Evolutionary conservation across 1,139 yeast genomes (phyloP).

Genomic region (Candida neerlandica): DNA sequence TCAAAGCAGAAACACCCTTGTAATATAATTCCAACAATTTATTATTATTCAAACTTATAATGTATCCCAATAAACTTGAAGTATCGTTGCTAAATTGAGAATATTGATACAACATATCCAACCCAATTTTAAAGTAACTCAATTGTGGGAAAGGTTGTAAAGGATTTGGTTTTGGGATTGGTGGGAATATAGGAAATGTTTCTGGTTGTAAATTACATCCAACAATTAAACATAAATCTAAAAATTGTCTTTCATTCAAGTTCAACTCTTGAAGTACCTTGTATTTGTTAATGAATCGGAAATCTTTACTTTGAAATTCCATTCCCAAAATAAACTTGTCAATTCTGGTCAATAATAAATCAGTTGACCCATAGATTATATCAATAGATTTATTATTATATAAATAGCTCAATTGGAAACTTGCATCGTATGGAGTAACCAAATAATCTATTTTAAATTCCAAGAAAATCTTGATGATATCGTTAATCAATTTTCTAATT

Average conservation of each 20-base stretch:
- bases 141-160: slow-evolving; percentile 46
- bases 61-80: slow-evolving; percentile 35
- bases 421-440: slow-evolving; percentile 82
- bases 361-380: slow-evolving; percentile 84
- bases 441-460: slow-evolving; percentile 63
- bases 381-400: slow-evolving; percentile 60
- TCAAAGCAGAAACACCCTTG: slow-evolving; percentile 44
- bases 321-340: slow-evolving; percentile 75
- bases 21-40: slow-evolving; percentile 38
- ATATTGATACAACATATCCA: slow-evolving; percentile 46
- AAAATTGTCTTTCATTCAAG: slow-evolving; percentile 64
- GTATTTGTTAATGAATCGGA: slow-evolving; percentile 64
- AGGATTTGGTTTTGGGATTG: slow-evolving; percentile 48
- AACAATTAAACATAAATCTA: slow-evolving; percentile 73
- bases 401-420: slow-evolving; percentile 79
- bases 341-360: slow-evolving; percentile 62
- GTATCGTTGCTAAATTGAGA: slow-evolving; percentile 31
- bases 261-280: slow-evolving; percentile 63
- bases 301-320: slow-evolving; percentile 66
- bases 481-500: slow-evolving; percentile 53
- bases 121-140: slow-evolving; percentile 45
- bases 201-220: slow-evolving; percentile 79
- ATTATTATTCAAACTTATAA: slow-evolving; percentile 42
- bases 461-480: slow-evolving; percentile 59
- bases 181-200: slow-evolving; percentile 61